Evolutionary conservation across 768 basidiomycete species (phyloP).

Genomic region (Dacryopinax primogenitus): DNA sequence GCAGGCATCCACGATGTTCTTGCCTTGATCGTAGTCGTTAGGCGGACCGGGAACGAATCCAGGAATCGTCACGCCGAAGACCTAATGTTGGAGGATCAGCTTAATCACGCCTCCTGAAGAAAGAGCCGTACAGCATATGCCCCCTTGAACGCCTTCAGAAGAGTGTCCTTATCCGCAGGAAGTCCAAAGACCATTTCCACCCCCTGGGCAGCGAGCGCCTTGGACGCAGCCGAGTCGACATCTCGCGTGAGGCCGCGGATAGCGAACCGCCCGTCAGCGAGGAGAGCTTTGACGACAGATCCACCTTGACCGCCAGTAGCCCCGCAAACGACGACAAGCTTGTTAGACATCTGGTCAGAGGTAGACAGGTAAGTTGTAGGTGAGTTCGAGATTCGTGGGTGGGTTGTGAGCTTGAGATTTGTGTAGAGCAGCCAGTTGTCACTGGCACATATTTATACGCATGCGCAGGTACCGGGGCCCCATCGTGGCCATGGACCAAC

Average conservation of each 20-base stretch:
- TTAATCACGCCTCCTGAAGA: background rate
- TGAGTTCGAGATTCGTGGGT: too few relatives aligned
- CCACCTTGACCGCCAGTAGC: slow-evolving; percentile 21
- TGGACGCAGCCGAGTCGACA: slow-evolving; percentile 9
- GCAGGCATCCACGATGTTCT: slow-evolving; percentile 22
- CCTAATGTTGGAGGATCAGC: background rate
- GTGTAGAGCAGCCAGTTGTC: too few relatives aligned
- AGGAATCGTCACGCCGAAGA: background rate
- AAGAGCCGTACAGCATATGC: background rate
- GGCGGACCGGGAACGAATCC: background rate
- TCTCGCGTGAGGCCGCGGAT: slow-evolving; percentile 21
- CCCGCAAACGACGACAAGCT: slow-evolving; percentile 18
- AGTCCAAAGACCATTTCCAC: background rate
- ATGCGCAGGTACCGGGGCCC: background rate
- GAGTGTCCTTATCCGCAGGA: background rate
- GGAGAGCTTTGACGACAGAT: slow-evolving; percentile 17
- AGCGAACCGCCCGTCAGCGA: slow-evolving; percentile 17
- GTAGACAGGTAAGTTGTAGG: too few relatives aligned
- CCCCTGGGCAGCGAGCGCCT: background rate
- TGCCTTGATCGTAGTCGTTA: slow-evolving; percentile 17
- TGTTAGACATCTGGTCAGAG: slow-evolving; percentile 9
- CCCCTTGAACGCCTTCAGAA: background rate
- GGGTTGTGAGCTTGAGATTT: too few relatives aligned
- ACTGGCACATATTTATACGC: too few relatives aligned
- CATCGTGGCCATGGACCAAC: too few relatives aligned